These are phyloP conservation scores for Pyrenophora seminiperda DNA, from an alignment of 2,329 filamentous ascomycete genomes.

Conservation along the genomic window DNA sequence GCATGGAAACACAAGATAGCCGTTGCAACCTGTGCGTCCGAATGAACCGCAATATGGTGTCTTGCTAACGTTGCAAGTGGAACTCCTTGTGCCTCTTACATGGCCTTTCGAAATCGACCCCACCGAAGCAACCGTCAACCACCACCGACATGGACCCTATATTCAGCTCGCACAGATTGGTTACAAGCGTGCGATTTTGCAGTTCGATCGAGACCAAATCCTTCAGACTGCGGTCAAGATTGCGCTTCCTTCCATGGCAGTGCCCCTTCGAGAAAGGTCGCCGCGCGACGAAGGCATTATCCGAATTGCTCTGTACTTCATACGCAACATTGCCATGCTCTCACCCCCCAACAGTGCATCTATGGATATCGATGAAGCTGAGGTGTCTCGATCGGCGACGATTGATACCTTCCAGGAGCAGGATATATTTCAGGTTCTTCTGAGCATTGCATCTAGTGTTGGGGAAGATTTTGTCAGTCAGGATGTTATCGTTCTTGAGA, in stretches of 20 bases:
- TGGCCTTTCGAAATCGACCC: slow-evolving; percentile 86
- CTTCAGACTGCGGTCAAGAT: slow-evolving; percentile 80
- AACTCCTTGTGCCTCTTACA: slow-evolving; percentile 88
- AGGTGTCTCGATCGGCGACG: slow-evolving; percentile 83
- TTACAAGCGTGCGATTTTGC: slow-evolving; percentile 89
- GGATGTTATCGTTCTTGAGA: slow-evolving; percentile 87
- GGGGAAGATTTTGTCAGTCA: slow-evolving; percentile 90
- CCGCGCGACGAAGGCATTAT: slow-evolving; percentile 88
- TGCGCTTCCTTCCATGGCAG: slow-evolving; percentile 83
- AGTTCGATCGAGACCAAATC: slow-evolving; percentile 76
- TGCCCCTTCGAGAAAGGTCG: slow-evolving; percentile 74
- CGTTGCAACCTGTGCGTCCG: slow-evolving; percentile 69
- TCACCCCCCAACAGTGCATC: slow-evolving; percentile 72
- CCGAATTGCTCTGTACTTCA: slow-evolving; percentile 84
- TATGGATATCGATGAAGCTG: slow-evolving; percentile 85
- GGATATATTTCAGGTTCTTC: slow-evolving; percentile 82
- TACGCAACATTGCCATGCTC: slow-evolving; percentile 88
- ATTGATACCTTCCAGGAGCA: slow-evolving; percentile 90
- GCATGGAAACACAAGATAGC: slow-evolving; percentile 79
- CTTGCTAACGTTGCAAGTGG: slow-evolving; percentile 58
- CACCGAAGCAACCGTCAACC: slow-evolving; percentile 85
- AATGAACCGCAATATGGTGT: no score
- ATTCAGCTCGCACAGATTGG: slow-evolving; percentile 83
- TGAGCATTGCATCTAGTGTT: slow-evolving; percentile 90
- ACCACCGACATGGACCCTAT: slow-evolving; percentile 88